Percentiles rank a stretch among this genome's conserved stretches.
Conservation (phyloP, 129 eudicot species). For the Solidago caesia region DNA sequence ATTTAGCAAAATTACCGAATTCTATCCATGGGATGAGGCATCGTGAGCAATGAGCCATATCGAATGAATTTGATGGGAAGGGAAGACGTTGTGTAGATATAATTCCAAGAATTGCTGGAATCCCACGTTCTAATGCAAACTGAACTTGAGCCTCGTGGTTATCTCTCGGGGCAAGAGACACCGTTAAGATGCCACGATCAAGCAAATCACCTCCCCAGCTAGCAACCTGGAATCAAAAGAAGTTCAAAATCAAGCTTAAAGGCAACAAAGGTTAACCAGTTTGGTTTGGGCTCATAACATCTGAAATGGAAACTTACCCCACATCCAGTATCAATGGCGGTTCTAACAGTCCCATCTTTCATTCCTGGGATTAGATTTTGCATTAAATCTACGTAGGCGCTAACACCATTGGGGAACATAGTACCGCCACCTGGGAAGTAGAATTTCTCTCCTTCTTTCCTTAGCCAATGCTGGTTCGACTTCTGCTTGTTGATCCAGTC, state of each 20-base stretch:
- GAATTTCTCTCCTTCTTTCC: constrained; percentile 92
- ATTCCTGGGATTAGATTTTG: constrained; percentile 74
- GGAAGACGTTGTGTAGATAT: constrained; percentile 98
- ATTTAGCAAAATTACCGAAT: constrained; percentile 57
- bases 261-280: not conserved
- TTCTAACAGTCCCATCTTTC: constrained; percentile 84
- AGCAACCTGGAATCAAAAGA: constrained; percentile 63
- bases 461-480: constrained; percentile 93
- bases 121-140: constrained; percentile 95
- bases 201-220: constrained; percentile 99
- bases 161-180: constrained; percentile 98
- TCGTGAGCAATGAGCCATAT: constrained; percentile 99
- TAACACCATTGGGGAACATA: constrained; percentile 91
- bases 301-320: constrained; percentile 63
- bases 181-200: constrained; percentile 81
- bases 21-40: constrained; percentile 99
- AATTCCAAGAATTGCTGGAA: constrained; percentile 92
- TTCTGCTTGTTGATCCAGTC: constrained; percentile 98
- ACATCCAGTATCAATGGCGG: constrained; percentile 96
- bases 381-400: constrained; percentile 78
- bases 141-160: constrained; percentile 99
- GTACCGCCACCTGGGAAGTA: constrained; percentile 97
- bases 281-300: not conserved
- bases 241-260: constrained; percentile 4
- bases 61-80: constrained; percentile 92